Conservation (phyloP, 768 basidiomycete species). For the Strobilomyces dryophilus region DNA sequence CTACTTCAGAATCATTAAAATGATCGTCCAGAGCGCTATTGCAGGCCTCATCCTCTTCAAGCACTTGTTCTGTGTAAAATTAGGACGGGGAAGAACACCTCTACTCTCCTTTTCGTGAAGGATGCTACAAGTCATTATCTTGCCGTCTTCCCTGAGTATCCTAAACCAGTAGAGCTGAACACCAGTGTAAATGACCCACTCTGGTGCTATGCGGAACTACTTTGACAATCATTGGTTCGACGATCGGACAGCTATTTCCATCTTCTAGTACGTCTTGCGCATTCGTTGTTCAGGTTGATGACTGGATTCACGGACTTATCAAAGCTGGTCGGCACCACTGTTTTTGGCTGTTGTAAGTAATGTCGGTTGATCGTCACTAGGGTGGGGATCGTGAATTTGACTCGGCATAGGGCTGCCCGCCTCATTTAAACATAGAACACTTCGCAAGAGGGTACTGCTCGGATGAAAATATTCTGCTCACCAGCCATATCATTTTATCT, state of each 20-base stretch:
- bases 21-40: constrained; percentile 35
- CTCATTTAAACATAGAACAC: constrained; percentile 24
- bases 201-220: constrained; percentile 3
- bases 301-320: background rate
- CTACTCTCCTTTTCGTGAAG: constrained; percentile 39
- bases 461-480: constrained; percentile 9
- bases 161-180: background rate
- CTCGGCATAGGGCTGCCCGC: constrained; percentile 16
- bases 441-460: constrained; percentile 4
- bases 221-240: background rate
- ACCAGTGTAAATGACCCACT: background rate
- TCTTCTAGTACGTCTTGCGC: constrained; percentile 4
- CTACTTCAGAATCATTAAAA: constrained; percentile 7
- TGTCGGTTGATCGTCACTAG: background rate
- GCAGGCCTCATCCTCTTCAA: constrained; percentile 38
- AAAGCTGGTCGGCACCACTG: constrained; percentile 16
- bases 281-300: background rate
- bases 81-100: constrained; percentile 40
- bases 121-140: constrained; percentile 45
- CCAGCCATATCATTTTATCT: constrained; percentile 2
- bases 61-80: constrained; percentile 31
- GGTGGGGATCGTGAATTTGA: background rate
- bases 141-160: constrained; percentile 35
- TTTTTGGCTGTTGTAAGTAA: constrained; percentile 16
- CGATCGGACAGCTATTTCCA: background rate